These are phyloP conservation scores for Simplicillium sp. DNA, from an alignment of 2,329 filamentous ascomycete species.

Conservation along the genomic window DNA sequence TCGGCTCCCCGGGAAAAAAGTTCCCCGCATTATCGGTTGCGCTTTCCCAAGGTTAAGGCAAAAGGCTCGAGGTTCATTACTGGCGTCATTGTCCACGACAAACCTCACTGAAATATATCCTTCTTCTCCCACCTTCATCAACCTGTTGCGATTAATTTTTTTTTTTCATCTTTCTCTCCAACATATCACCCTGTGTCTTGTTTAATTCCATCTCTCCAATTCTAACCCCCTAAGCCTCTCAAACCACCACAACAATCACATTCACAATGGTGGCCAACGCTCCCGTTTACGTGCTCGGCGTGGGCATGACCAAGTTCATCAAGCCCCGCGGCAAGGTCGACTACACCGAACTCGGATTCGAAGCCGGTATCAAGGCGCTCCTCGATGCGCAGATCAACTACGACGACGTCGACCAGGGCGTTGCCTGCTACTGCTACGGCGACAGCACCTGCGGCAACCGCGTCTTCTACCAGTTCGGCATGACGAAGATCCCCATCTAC, in stretches of 20 bases:
- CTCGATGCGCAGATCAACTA: constrained; percentile 84
- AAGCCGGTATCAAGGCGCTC: constrained; percentile 83
- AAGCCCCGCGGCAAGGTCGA: constrained; percentile 91
- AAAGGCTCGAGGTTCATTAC: too few species aligned
- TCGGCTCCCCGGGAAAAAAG: too few species aligned
- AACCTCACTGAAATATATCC: too few species aligned
- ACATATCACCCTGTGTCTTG: constrained; percentile 1
- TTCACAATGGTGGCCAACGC: constrained; percentile 33
- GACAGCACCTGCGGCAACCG: constrained; percentile 92
- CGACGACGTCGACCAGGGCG: constrained; percentile 88
- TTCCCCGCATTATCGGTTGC: too few species aligned
- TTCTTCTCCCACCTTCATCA: too few species aligned
- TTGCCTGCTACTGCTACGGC: constrained; percentile 98
- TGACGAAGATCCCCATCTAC: constrained; percentile 92
- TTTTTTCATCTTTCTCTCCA: constrained; percentile 1
- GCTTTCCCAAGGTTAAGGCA: too few species aligned
- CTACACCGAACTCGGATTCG: constrained; percentile 89
- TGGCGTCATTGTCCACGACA: too few species aligned
- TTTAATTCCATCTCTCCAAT: not conserved
- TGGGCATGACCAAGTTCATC: constrained; percentile 99
- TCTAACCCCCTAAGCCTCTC: not conserved
- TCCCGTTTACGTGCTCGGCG: constrained; percentile 79
- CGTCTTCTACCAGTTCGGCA: constrained; percentile 97
- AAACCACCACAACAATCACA: constrained; percentile 31
- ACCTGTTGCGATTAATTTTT: too few species aligned